A percentile compares a stretch with the other conserved stretches of the same genome.
phyloP scores from a whole-genome alignment of 495 filamentous ascomycete genomes.

The Cercophora samala region DNA sequence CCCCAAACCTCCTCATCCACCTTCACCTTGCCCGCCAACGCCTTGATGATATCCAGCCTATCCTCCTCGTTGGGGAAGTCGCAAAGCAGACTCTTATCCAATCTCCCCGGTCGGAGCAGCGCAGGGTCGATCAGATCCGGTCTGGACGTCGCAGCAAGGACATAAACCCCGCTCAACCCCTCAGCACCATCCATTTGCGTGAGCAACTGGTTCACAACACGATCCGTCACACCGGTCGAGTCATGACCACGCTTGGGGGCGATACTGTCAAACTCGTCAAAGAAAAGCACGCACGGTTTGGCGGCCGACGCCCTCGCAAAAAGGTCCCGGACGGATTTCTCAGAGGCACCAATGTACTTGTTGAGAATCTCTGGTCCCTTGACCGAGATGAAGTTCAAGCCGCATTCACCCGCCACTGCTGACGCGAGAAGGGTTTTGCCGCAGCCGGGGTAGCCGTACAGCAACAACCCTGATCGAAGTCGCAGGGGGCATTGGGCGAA shows the following conservation, averaged over 20 bases:
- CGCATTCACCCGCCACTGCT: constrained; percentile 93
- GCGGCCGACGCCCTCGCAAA: constrained; percentile 91
- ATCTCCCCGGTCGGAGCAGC: constrained; percentile 77
- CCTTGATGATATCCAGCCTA: constrained; percentile 78
- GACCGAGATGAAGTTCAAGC: constrained; percentile 95
- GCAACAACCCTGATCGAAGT: constrained; percentile 81
- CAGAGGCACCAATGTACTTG: constrained; percentile 95
- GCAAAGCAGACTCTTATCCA: constrained; percentile 89
- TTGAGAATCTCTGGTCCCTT: constrained; percentile 98
- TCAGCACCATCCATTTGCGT: constrained; percentile 99
- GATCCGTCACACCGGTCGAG: constrained; percentile 91
- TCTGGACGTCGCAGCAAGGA: constrained; percentile 85
- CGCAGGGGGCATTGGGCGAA: constrained; percentile 93
- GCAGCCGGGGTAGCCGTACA: constrained; percentile 94
- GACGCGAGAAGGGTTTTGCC: constrained; percentile 93
- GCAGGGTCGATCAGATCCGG: constrained; percentile 96
- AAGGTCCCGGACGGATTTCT: constrained; percentile 90
- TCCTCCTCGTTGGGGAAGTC: constrained; percentile 78
- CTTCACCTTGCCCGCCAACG: constrained; percentile 73
- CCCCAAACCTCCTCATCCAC: constrained; percentile 59
- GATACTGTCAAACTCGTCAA: constrained; percentile 97
- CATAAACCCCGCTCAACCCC: constrained; percentile 89
- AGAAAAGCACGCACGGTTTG: constrained; percentile 89
- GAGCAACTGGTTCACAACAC: constrained; percentile 96
- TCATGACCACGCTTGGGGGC: constrained; percentile 97